These are phyloP conservation scores for Monosporascus sp. DNA, from an alignment of 2,329 filamentous ascomycete species.

Conservation along the genomic window DNA sequence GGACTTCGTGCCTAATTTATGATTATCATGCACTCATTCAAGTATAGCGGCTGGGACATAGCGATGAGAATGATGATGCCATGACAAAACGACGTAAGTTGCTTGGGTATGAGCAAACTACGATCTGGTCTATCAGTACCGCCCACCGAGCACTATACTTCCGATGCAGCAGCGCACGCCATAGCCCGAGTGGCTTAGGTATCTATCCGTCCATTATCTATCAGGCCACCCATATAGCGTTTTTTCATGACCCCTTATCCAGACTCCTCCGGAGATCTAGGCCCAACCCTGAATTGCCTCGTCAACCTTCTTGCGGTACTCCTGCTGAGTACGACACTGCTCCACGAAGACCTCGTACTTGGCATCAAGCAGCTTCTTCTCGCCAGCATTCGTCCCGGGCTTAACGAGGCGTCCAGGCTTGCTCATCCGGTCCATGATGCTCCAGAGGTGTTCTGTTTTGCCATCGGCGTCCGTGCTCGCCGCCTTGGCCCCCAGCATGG, in stretches of 20 bases:
- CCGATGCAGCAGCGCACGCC: no score
- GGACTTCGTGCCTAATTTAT: no score
- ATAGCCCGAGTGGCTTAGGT: no score
- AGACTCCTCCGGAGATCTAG: constrained; percentile 12
- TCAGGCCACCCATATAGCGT: neutral
- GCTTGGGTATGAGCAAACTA: no score
- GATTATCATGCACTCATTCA: no score
- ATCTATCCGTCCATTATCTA: no score
- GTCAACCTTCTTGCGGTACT: constrained; percentile 76
- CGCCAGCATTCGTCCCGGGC: constrained; percentile 64
- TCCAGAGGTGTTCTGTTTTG: constrained; percentile 83
- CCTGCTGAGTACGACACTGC: constrained; percentile 80
- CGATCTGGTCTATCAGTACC: no score
- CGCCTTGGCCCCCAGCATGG: constrained; percentile 97
- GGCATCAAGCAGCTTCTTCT: constrained; percentile 75
- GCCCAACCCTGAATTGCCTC: constrained; percentile 41
- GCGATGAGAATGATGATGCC: no score
- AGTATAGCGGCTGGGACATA: no score
- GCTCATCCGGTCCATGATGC: constrained; percentile 96
- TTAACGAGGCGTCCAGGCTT: constrained; percentile 83
- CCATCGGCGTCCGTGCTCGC: constrained; percentile 74
- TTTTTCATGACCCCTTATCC: neutral
- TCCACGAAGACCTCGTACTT: constrained; percentile 98
- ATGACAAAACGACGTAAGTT: no score
- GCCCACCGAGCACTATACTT: no score